Percentiles rank a stretch among this genome's conserved stretches.
Evolutionary conservation across 176 grass and related monocot species (phyloP).

Genomic region (Aegilops tauschii): DNA sequence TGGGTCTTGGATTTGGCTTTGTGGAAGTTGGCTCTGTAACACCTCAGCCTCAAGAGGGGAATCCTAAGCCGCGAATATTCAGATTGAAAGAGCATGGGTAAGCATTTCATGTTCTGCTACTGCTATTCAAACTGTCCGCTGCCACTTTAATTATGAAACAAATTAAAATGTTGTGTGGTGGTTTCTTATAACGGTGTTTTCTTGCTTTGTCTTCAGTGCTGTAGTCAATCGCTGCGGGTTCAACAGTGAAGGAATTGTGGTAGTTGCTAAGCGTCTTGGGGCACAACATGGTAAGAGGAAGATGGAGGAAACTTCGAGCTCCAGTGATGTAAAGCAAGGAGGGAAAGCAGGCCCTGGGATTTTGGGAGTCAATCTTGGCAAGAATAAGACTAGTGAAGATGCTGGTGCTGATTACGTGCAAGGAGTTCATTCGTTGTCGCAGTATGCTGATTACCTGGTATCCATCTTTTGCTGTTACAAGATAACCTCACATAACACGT

Average conservation of each 20-base stretch:
- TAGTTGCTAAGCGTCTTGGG: conserved; percentile 92
- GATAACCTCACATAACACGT: conserved; percentile 2
- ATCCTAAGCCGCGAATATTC: conserved; percentile 91
- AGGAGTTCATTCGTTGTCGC: conserved; percentile 97
- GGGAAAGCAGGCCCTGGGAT: conserved; percentile 97
- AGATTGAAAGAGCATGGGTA: conserved; percentile 82
- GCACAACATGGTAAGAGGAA: conserved; percentile 98
- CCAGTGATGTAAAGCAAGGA: conserved; percentile 66
- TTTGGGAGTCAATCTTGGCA: conserved; percentile 94
- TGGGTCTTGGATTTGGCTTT: conserved; percentile 95
- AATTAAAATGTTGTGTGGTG: not conserved
- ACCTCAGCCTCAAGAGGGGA: conserved; percentile 90
- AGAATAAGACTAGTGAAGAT: conserved; percentile 97
- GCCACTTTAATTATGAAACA: not conserved
- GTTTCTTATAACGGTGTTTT: conserved; percentile 21
- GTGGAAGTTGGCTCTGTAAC: conserved; percentile 98
- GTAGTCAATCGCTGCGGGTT: conserved; percentile 93
- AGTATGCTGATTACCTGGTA: conserved; percentile 99
- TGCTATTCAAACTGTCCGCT: not conserved
- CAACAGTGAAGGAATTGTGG: conserved; percentile 92
- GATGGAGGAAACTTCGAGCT: conserved; percentile 86
- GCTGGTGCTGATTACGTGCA: conserved; percentile 92
- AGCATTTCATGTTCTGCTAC: conserved; percentile 18
- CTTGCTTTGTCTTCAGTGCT: conserved; percentile 46
- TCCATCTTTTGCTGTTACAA: conserved; percentile 18